These are phyloP conservation scores for Globisporangium nodosum DNA, from an alignment of 352 stramenopile species.

Conservation along the genomic window DNA sequence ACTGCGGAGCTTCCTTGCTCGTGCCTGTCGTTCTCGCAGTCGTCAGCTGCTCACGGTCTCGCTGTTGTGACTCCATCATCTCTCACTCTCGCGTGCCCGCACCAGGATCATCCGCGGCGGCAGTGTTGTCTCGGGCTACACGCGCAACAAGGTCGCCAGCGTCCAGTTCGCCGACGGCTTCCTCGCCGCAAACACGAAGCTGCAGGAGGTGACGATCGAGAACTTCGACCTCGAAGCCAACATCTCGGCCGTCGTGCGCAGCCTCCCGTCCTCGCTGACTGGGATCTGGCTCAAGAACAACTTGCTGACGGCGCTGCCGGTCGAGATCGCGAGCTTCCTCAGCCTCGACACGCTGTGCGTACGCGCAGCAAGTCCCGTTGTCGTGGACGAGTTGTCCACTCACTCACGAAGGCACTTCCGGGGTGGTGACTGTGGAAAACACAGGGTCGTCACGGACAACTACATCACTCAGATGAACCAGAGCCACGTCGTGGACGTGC, in stretches of 20 bases:
- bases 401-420: neutral
- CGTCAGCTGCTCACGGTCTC: neutral
- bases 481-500: neutral
- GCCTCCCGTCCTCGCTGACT: neutral
- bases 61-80: neutral
- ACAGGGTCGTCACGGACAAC: neutral
- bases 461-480: conserved; percentile 2
- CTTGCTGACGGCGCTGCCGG: neutral
- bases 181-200: conserved; percentile 1
- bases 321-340: neutral
- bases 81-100: neutral
- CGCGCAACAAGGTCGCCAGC: neutral
- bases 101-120: neutral
- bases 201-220: neutral
- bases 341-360: neutral
- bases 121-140: no score
- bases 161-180: conserved; percentile 3
- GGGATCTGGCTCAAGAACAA: neutral
- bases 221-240: neutral
- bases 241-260: neutral
- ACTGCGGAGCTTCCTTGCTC: no score
- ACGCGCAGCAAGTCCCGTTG: neutral
- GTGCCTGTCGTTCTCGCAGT: no score
- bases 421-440: neutral
- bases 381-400: neutral